Evolutionary conservation across 2,329 filamentous ascomycete genomes (phyloP), one percentile per base, ranked within the genome.

Genomic region (Arthrobotrys sinensis): DNA sequence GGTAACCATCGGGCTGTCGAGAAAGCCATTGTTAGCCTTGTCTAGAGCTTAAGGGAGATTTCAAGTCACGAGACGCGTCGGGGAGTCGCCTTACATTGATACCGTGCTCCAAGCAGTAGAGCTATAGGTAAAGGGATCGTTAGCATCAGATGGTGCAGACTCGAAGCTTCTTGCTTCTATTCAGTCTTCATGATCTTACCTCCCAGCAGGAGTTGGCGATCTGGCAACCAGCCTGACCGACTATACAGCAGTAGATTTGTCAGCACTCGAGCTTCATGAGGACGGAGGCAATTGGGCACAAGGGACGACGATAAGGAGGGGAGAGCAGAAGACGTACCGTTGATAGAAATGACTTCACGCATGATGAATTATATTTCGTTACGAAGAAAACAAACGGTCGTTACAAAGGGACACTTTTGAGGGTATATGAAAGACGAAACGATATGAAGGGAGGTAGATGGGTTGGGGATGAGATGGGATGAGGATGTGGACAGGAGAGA

Each of bases 201-300:
- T 99, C 96, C 96, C 96, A 99, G 91, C 96, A 98, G 84, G 96
- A 96, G 90, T 99, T 99, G 88, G 95, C 96, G 85, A 99, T 99
- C 87, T 99, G 96, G 91, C 96, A 98, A 92, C 96, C 96, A 86
- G 96, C 96, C 91, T 99, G 96, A 88, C 96, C 96, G 90, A 99
- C 96, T 99, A 86, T 84, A 84, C 64, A 81, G 66, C 83, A 80
- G 86, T 83, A 85, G 86, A 84, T 80, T 80, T 55, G 68, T 79
- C 40, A 73, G 64, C 53, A 64, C 21, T 63, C 36, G 60, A 55
- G 65, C 52, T 68, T 60, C 50, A 53, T 43, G 21, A 12, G 43
- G 84, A 85, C 85, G 86, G 84, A 85, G 83, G 84, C 83, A 83
- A 84, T 83, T 82, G 80, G 79, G 80, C 81, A 80, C 81, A 81